Evolutionary conservation across 257 asterid species (phyloP), one percentile per base, ranked within the genome.

Genomic region (Lithospermum erythrorhizon): DNA sequence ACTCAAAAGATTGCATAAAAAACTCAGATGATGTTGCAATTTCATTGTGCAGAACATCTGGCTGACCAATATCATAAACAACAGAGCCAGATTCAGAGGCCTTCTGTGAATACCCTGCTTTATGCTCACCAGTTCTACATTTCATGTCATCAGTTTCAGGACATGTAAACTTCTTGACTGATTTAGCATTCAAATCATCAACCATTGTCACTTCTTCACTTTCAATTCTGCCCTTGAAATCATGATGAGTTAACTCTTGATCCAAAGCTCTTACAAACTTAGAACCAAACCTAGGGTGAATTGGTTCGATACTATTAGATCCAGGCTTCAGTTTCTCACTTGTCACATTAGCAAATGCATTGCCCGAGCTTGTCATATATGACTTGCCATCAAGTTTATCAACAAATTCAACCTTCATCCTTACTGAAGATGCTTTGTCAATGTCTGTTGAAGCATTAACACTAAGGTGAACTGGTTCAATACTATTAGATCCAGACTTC

Each of bases 371-470:
- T 75, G 61, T 75, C 61, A 70, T 73, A 57, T 71, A 63, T 27
- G 75, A 63, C 76, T 73, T 57, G 18, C 61, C 61, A 24, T 45
- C 54, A 70, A 68, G 41, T 72, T 49, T 35, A 35, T 35, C 45
- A 35, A 10, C 45, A 35, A 35, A 35, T 9, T 35, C 82, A 73
- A 65, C 55, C 19, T 72, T 68, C 48, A 71, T 69, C 66, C 68
- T 86, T 61, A 62, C 51, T 45, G 30, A 63, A 30, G 87, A 71
- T 71, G 64, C 72, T 65, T 73, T 83, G 57, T 82, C 81, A 65
- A 83, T 78, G 76, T 83, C 91, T 71, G 72, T 56, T 49, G 78
- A 66, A 65, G 76, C 87, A 68, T 79, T 88, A 79, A 76, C 75
- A 74, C 37, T 35, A 35, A 2, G 45, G 45, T 7, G 14, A 35